phyloP scores from a whole-genome alignment of 108 stramenopile species.

The Conticribra guillardii region DNA sequence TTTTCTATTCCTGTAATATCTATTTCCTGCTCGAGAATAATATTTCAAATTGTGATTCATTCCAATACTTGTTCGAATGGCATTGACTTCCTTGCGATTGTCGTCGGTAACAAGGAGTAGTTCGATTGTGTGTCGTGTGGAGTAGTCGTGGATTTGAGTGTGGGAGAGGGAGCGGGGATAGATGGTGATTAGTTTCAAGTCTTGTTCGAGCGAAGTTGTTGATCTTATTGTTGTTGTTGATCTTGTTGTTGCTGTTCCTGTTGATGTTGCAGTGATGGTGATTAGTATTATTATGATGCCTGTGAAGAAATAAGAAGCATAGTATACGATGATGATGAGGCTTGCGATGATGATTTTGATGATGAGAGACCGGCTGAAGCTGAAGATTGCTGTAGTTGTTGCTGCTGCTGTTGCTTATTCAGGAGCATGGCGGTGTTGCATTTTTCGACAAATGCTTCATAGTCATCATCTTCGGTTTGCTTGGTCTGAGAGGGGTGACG shows the following conservation, averaged over 20 bases:
- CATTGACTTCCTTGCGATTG: constrained; percentile 11
- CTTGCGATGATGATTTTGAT: neutral
- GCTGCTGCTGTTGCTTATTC: too few relatives aligned
- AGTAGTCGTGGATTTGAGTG: constrained; percentile 2
- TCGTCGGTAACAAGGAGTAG: constrained; percentile 14
- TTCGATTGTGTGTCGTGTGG: neutral
- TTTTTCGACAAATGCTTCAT: neutral
- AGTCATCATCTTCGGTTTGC: neutral
- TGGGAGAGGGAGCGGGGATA: constrained; percentile 7
- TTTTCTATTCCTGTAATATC: constrained; percentile 5
- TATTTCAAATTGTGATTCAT: constrained; percentile 15
- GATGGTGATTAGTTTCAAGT: constrained; percentile 13
- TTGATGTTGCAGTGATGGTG: too few relatives aligned
- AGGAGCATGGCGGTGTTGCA: neutral
- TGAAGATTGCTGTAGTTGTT: neutral
- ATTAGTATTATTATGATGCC: too few relatives aligned
- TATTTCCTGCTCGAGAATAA: neutral
- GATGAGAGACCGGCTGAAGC: neutral
- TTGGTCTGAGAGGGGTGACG: neutral
- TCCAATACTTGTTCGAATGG: constrained; percentile 23
- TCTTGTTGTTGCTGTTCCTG: too few relatives aligned
- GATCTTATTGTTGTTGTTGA: too few relatives aligned
- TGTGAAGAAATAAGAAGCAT: too few relatives aligned
- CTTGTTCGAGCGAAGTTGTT: too few relatives aligned
- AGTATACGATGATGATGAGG: too few relatives aligned